Evolutionary conservation across 208 protist species (phyloP), one percentile per base, ranked within the genome.

Genomic region (Balamuthia mandrillaris): DNA sequence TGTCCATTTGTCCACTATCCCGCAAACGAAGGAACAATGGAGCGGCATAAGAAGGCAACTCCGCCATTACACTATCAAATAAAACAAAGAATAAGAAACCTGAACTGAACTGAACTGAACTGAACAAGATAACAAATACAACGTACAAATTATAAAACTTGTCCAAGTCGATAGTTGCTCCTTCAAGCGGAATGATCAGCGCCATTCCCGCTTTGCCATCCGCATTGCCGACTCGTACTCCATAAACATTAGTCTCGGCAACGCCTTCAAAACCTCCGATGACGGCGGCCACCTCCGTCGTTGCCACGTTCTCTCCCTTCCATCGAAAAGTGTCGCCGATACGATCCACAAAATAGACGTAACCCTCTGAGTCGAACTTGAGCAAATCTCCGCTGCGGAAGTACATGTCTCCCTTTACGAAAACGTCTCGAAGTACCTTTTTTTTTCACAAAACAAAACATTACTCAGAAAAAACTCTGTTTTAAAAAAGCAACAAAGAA

Each of bases 291-390:
- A 92, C 89, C 68, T 92, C 87, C 3, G 79, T 54, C 12, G 89
- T 92, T 16, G 68, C 39, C 63, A 90, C 89, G 56, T 92, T 92
- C 84, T 92, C 89, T 45, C 89, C 88, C 74, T 90, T 89, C 84
- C 87, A 91, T 7, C 89, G 84, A 74, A 89, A 92, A 18, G 89
- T 92, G 56, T 92, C 89, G 24, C 89, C 89, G 10, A 85, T 83
- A 0, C 88, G 68, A 37, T 91, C 88, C 12, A 85, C 63, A 58
- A 89, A 91, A 49, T 90, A 91, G 35, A 85, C 51, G 39, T 84
- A 91, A 9, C 88, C 88, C 0, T 83, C 54, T 4, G 61, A 42
- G 78, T 89, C 84, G 52, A 18, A 41, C 39, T 12, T 31, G 3
- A 89, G 63, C 18, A 89, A 45, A 31, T 89, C 87, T 14, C 87